Evolutionary conservation across 108 stramenopile genomes (phyloP).

Genomic region (Fragilariopsis cylindrus): DNA sequence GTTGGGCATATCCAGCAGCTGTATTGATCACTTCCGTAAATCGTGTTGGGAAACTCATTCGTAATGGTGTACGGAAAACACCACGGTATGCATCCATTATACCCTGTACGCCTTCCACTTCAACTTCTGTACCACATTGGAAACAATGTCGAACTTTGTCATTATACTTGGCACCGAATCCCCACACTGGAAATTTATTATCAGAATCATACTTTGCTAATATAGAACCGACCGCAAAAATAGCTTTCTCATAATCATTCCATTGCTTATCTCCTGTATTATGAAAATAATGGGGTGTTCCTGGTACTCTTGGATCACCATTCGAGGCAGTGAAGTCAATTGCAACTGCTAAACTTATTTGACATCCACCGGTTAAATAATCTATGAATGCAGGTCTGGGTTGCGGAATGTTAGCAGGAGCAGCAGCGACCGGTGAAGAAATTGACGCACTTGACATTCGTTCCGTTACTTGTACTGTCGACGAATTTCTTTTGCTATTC

Average conservation of each 20-base stretch:
- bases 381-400: constrained; percentile 63
- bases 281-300: constrained; percentile 80
- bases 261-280: constrained; percentile 57
- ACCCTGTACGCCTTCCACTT: constrained; percentile 83
- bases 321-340: constrained; percentile 95
- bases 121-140: constrained; percentile 65
- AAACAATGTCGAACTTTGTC: constrained; percentile 83
- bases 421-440: not conserved
- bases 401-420: not conserved
- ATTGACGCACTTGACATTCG: not conserved
- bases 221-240: constrained; percentile 72
- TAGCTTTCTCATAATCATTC: constrained; percentile 87
- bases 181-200: constrained; percentile 86
- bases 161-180: constrained; percentile 95
- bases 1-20: constrained; percentile 66
- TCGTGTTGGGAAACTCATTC: constrained; percentile 87
- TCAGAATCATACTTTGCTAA: constrained; percentile 88
- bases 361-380: constrained; percentile 73
- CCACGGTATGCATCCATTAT: constrained; percentile 85
- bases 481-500: not conserved
- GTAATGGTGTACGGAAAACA: constrained; percentile 71
- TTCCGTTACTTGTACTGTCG: not conserved
- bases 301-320: constrained; percentile 79
- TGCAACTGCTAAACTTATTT: constrained; percentile 79
- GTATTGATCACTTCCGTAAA: constrained; percentile 84